Evolutionary conservation across 805 yeast species (phyloP).

Genomic region (Candida manassasensis): DNA sequence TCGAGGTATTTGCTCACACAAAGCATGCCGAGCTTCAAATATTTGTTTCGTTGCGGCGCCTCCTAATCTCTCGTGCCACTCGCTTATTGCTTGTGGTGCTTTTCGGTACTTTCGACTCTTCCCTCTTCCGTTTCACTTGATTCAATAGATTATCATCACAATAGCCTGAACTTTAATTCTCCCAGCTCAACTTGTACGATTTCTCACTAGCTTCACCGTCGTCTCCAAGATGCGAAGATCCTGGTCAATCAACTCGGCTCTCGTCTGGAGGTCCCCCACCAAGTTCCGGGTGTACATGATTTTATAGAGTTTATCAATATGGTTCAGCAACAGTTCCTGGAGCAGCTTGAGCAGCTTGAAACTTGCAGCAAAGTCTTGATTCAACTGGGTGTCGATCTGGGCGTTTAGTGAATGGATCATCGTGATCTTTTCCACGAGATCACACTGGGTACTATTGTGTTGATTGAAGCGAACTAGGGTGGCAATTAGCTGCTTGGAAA

Average conservation of each 20-base stretch:
- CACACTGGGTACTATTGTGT: neutral
- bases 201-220: constrained; percentile 31
- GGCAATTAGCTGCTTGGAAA: constrained; percentile 22
- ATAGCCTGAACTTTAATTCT: too few relatives aligned
- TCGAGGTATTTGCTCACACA: too few relatives aligned
- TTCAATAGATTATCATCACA: too few relatives aligned
- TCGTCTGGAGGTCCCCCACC: constrained; percentile 17
- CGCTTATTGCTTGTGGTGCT: neutral
- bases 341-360: constrained; percentile 22
- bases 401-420: constrained; percentile 36
- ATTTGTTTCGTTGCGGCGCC: neutral
- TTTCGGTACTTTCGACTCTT: neutral
- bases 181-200: too few relatives aligned
- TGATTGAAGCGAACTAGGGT: constrained; percentile 17
- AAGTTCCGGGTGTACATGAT: neutral
- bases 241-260: constrained; percentile 69
- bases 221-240: constrained; percentile 66
- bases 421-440: constrained; percentile 30
- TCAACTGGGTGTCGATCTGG: constrained; percentile 34
- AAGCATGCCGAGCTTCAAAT: too few relatives aligned
- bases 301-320: constrained; percentile 13
- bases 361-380: constrained; percentile 26
- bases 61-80: neutral
- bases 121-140: too few relatives aligned
- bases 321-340: constrained; percentile 19